phyloP scores from a whole-genome alignment of 163 green algal species.

The Prototheca stagnorum region DNA sequence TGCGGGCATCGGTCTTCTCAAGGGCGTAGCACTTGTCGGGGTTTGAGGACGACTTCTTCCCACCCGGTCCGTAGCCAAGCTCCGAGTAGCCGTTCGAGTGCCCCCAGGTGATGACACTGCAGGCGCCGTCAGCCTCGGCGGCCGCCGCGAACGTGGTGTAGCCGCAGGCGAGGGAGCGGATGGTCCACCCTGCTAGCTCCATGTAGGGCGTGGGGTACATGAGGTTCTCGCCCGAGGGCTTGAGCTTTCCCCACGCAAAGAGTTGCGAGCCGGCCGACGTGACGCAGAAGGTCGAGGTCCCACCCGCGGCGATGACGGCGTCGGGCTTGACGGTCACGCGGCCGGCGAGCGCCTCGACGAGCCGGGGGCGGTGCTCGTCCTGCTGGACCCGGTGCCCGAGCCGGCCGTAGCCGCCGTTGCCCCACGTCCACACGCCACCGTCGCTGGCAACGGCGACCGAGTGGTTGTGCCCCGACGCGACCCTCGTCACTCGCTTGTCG shows the following conservation, averaged over 20 bases:
- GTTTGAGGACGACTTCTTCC: slow-evolving; percentile 80
- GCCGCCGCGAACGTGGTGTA: slow-evolving; percentile 53
- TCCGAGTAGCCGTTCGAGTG: slow-evolving; percentile 55
- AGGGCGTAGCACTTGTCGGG: slow-evolving; percentile 66
- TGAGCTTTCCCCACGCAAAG: slow-evolving; percentile 84
- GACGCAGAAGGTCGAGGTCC: slow-evolving; percentile 29
- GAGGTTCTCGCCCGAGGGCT: slow-evolving; percentile 57
- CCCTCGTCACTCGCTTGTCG: slow-evolving; percentile 33
- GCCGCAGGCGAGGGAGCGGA: slow-evolving; percentile 50
- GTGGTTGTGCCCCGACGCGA: slow-evolving; percentile 71
- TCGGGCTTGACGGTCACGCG: slow-evolving; percentile 28
- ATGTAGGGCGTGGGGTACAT: slow-evolving; percentile 60
- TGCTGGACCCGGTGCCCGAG: slow-evolving; percentile 84
- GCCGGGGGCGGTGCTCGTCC: slow-evolving; percentile 67
- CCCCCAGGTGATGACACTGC: slow-evolving; percentile 70
- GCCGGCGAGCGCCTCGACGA: slow-evolving; percentile 52
- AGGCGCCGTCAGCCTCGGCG: slow-evolving; percentile 27
- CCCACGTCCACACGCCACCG: slow-evolving; percentile 59
- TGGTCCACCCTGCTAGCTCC: slow-evolving; percentile 74
- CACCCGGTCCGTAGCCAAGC: slow-evolving; percentile 69
- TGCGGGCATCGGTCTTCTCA: slow-evolving; percentile 41
- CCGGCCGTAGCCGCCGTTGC: slow-evolving; percentile 59
- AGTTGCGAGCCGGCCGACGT: slow-evolving; percentile 41
- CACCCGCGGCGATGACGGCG: slow-evolving; percentile 43
- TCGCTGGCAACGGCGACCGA: slow-evolving; percentile 37